A percentile compares a stretch with the other conserved stretches of the same genome.
These are phyloP conservation scores for Cyamopsis tetragonoloba DNA, from an alignment of 306 rosid species.

Conservation along the genomic window DNA sequence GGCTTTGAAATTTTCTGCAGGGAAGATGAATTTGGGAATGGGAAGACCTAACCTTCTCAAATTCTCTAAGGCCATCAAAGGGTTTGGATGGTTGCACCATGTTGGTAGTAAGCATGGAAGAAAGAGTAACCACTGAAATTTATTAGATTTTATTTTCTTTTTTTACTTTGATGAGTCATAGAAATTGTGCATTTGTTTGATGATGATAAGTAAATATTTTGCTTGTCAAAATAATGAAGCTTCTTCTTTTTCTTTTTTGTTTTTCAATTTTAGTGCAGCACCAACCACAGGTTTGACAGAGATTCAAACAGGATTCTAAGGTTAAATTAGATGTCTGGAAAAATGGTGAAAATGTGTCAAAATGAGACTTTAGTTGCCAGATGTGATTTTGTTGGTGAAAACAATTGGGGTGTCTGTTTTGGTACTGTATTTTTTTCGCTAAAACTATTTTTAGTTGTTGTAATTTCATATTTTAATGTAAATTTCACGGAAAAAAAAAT, in stretches of 20 bases:
- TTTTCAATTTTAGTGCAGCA: no score
- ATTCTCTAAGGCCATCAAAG: constrained; percentile 82
- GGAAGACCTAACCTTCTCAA: constrained; percentile 72
- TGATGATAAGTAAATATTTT: constrained; percentile 49
- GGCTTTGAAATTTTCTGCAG: constrained; percentile 83
- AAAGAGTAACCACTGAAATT: constrained; percentile 52
- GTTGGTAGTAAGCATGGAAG: constrained; percentile 56
- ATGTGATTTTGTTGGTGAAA: no score
- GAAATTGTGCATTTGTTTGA: constrained; percentile 34
- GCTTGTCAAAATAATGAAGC: constrained; percentile 14
- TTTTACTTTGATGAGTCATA: constrained; percentile 18
- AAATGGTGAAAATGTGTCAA: no score
- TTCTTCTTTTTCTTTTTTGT: background rate
- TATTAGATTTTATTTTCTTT: background rate
- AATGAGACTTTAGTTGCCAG: no score
- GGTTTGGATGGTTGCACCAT: constrained; percentile 75
- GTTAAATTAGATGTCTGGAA: no score
- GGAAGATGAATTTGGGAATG: constrained; percentile 88
- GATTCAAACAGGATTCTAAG: no score
- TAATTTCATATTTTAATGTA: no score
- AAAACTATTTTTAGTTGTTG: no score
- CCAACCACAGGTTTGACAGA: no score
- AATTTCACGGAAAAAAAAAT: no score
- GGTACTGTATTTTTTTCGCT: no score
- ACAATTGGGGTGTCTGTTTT: no score